phyloP scores from a whole-genome alignment of 176 grass and related monocot genomes.

The Musa troglodytarum region DNA sequence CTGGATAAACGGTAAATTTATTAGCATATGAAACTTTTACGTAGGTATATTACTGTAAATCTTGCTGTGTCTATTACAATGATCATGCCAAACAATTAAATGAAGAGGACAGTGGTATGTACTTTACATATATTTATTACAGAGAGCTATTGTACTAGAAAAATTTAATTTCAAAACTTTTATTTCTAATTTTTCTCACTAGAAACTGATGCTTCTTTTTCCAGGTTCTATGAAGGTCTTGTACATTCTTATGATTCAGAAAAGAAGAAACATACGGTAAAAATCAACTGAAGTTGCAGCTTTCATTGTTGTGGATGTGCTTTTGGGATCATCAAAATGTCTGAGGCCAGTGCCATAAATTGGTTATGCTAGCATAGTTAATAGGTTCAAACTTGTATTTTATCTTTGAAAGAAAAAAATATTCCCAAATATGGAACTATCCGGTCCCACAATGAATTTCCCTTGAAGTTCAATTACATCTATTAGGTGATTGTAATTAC shows the following conservation, averaged over 20 bases:
- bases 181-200: background rate
- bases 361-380: too few relatives aligned
- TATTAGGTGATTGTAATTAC: too few relatives aligned
- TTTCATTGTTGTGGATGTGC: background rate
- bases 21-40: background rate
- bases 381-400: too few relatives aligned
- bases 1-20: constrained; percentile 70
- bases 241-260: constrained; percentile 66
- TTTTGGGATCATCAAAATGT: background rate
- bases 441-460: background rate
- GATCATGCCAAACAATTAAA: background rate
- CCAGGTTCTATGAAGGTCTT: constrained; percentile 81
- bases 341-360: background rate
- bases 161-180: background rate
- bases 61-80: background rate
- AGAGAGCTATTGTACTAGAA: too few relatives aligned
- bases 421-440: too few relatives aligned
- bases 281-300: constrained; percentile 1
- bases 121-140: too few relatives aligned
- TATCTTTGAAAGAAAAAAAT: too few relatives aligned
- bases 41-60: background rate
- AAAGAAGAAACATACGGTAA: constrained; percentile 71
- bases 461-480: background rate
- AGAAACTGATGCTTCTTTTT: background rate
- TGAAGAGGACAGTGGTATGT: too few relatives aligned